Evolutionary conservation across 2,329 filamentous ascomycete species (phyloP).

Genomic region (Colletotrichum sp.): DNA sequence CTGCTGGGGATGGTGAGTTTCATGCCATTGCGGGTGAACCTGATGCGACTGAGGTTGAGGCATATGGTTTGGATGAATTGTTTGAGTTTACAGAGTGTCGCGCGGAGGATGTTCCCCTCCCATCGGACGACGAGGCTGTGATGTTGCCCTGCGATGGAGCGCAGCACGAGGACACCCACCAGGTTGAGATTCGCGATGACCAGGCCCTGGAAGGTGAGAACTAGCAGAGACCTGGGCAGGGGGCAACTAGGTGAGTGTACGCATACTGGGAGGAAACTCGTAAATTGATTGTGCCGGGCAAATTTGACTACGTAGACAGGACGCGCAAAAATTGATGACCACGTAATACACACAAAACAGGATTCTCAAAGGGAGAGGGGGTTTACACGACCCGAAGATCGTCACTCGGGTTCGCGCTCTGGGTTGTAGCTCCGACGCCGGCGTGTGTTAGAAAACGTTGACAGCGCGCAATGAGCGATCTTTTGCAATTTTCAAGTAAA

Average conservation of each 20-base stretch:
- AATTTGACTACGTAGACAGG: not conserved
- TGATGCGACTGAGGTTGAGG: not conserved
- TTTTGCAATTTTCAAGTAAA: not conserved
- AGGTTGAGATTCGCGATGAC: not conserved
- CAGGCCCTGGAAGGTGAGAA: not conserved
- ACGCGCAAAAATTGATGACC: not conserved
- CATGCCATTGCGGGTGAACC: not conserved
- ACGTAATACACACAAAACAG: not conserved
- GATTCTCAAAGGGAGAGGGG: not conserved
- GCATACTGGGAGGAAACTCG: not conserved
- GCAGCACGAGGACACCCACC: not conserved
- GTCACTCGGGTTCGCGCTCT: not conserved
- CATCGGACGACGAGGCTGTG: not conserved
- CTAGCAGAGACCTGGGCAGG: not conserved
- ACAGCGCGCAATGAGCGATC: not conserved
- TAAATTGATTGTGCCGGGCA: not conserved
- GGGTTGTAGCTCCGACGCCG: not conserved
- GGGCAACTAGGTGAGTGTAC: not conserved
- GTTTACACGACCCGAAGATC: not conserved
- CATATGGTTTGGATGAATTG: not conserved
- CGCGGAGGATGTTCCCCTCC: not conserved
- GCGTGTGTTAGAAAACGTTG: not conserved
- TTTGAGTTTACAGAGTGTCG: not conserved
- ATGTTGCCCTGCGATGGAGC: not conserved
- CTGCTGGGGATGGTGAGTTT: not conserved